phyloP scores from a whole-genome alignment of 2,329 filamentous ascomycete genomes.

The Cladosporium sp. region DNA sequence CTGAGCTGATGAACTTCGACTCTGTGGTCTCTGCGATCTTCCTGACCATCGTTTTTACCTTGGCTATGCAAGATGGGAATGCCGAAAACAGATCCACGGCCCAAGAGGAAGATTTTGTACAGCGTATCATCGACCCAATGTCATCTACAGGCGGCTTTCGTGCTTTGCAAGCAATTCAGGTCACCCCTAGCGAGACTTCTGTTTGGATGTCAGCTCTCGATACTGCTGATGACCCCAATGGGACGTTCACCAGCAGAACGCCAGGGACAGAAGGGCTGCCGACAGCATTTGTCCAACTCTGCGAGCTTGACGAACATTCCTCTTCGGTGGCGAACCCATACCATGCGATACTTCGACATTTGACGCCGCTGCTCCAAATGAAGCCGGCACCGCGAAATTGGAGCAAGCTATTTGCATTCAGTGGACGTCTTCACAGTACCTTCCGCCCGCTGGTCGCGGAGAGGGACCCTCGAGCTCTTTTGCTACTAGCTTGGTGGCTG shows the following conservation, averaged over 20 bases:
- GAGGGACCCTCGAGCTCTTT: slow-evolving; percentile 17
- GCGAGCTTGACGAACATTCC: slow-evolving; percentile 15
- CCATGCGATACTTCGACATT: slow-evolving; percentile 17
- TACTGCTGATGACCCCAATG: slow-evolving; percentile 13
- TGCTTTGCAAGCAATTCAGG: slow-evolving; percentile 12
- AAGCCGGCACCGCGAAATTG: slow-evolving; percentile 15
- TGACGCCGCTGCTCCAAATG: slow-evolving; percentile 18
- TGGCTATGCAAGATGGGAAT: slow-evolving; percentile 16
- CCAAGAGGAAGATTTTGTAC: slow-evolving; percentile 3
- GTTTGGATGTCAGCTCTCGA: slow-evolving; percentile 15
- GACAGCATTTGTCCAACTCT: slow-evolving; percentile 18
- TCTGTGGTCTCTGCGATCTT: slow-evolving; percentile 18
- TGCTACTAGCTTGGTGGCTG: slow-evolving; percentile 22
- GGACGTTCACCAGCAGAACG: slow-evolving; percentile 15
- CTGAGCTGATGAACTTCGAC: slow-evolving; percentile 11
- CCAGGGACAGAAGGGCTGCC: slow-evolving; percentile 17
- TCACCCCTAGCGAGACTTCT: slow-evolving; percentile 3
- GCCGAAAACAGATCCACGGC: background rate
- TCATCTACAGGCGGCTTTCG: slow-evolving; percentile 17
- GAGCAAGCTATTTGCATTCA: slow-evolving; percentile 17
- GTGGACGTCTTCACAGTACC: slow-evolving; percentile 16
- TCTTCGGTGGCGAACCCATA: slow-evolving; percentile 16
- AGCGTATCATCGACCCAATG: slow-evolving; percentile 14
- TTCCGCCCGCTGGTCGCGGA: slow-evolving; percentile 15
- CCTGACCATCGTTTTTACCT: slow-evolving; percentile 19